Conservation (phyloP, 2,329 filamentous ascomycete genomes). For the Gaeumannomyces sp. region DNA sequence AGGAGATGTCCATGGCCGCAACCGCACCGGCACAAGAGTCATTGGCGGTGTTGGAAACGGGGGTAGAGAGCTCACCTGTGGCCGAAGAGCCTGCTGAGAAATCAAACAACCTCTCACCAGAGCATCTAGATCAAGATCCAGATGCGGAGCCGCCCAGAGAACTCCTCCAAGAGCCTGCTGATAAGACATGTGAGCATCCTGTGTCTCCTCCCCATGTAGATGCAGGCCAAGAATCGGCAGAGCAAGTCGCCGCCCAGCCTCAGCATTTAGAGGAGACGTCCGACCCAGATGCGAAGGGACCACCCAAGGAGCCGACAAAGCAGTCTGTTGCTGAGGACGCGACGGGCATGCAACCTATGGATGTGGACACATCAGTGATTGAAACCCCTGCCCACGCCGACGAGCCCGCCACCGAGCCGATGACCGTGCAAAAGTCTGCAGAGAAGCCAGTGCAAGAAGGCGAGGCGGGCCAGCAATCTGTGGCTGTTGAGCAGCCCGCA, state of each 20-base stretch:
- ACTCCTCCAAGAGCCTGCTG: background rate
- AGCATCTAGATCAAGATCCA: background rate
- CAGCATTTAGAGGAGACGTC: background rate
- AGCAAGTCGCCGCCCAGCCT: no score
- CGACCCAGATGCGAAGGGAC: background rate
- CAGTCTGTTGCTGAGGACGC: background rate
- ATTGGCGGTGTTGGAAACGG: background rate
- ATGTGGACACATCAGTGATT: background rate
- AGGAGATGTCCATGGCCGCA: background rate
- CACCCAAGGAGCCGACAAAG: background rate
- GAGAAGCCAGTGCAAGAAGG: background rate
- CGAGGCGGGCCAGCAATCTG: background rate
- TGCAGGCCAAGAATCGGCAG: background rate
- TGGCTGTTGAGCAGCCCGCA: no score
- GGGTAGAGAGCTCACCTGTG: background rate
- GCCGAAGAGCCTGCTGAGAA: background rate
- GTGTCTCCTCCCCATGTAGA: background rate
- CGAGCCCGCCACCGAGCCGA: background rate
- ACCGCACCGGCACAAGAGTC: background rate
- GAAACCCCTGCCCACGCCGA: background rate
- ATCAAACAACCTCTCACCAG: background rate
- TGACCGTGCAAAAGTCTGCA: background rate
- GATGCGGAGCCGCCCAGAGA: no score
- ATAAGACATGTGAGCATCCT: background rate
- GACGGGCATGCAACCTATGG: background rate